A percentile compares a stretch with the other conserved stretches of the same genome.
These are phyloP conservation scores for Serendipita vermifera DNA, from an alignment of 768 basidiomycete species.

Conservation along the genomic window DNA sequence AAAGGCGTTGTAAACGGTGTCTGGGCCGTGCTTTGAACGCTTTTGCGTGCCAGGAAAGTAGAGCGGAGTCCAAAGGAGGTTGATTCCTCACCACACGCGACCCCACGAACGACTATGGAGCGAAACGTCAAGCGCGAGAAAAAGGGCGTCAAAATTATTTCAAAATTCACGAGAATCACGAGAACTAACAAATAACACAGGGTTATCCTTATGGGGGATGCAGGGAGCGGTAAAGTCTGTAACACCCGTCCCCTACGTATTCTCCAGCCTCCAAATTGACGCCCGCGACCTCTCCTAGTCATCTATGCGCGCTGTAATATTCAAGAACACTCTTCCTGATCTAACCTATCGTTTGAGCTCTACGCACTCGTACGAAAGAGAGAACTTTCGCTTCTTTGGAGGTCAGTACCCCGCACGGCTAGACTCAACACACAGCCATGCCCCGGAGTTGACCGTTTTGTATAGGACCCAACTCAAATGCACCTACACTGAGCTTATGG, in stretches of 20 bases:
- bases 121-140: neutral
- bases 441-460: no score
- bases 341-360: conserved; percentile 74
- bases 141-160: neutral
- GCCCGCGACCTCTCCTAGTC: conserved; percentile 32
- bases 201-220: conserved; percentile 98
- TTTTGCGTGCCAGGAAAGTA: no score
- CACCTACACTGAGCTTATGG: conserved; percentile 93
- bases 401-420: no score
- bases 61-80: neutral
- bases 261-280: no score
- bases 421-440: no score
- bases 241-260: neutral
- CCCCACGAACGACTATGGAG: neutral
- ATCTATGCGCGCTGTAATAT: conserved; percentile 98
- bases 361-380: conserved; percentile 87
- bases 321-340: conserved; percentile 24
- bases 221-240: conserved; percentile 61
- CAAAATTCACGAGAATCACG: no score
- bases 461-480: no score
- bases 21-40: no score
- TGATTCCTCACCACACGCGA: neutral
- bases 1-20: neutral
- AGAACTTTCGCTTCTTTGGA: conserved; percentile 93
- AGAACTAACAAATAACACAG: conserved; percentile 23